These are phyloP conservation scores for Myriosclerotinia duriaeana DNA, from an alignment of 2,329 filamentous ascomycete genomes.

Conservation along the genomic window DNA sequence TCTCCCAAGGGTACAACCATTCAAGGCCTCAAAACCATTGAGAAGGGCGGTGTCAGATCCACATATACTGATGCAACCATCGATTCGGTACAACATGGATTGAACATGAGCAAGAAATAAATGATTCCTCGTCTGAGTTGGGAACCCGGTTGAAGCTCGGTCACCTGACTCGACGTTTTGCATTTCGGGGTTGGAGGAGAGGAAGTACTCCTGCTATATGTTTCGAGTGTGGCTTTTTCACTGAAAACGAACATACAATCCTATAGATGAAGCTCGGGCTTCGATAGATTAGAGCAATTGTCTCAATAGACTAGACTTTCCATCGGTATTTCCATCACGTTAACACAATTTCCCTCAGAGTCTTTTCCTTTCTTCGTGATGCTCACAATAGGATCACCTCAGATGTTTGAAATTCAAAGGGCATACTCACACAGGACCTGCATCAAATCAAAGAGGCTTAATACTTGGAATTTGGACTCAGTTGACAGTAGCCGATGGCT, in stretches of 20 bases:
- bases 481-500: not conserved
- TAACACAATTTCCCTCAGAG: too few species aligned
- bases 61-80: slow-evolving; percentile 22
- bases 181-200: not conserved
- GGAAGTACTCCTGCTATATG: not conserved
- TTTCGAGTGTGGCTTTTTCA: not conserved
- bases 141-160: not conserved
- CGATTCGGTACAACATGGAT: slow-evolving; percentile 16
- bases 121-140: not conserved
- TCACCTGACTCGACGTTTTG: not conserved
- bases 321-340: not conserved
- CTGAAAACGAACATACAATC: not conserved
- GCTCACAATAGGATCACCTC: not conserved
- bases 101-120: slow-evolving; percentile 21
- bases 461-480: too few species aligned
- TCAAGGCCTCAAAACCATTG: slow-evolving; percentile 22
- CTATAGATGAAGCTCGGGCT: not conserved
- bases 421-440: not conserved
- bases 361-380: not conserved
- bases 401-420: not conserved
- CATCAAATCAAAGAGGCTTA: not conserved
- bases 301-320: not conserved
- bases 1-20: slow-evolving; percentile 22
- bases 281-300: slow-evolving; percentile 3
- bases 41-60: slow-evolving; percentile 22